Conservation (phyloP, 192 early-diverging fungal genomes). For the Podila epigama region DNA sequence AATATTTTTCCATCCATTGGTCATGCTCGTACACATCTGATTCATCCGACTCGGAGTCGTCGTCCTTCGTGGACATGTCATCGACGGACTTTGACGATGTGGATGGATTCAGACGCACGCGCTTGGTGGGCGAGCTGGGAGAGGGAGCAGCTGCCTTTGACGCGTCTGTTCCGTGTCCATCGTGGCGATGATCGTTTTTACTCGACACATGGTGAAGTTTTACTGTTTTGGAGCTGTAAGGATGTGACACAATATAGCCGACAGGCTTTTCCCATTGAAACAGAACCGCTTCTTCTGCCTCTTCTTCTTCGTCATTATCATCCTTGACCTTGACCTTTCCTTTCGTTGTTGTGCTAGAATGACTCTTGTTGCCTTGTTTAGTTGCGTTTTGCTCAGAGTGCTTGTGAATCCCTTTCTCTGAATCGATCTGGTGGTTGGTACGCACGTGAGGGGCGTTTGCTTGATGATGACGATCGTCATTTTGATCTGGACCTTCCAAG, state of each 20-base stretch:
- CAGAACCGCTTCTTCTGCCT: slow-evolving; percentile 17
- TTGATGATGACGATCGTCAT: background rate
- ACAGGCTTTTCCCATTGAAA: slow-evolving; percentile 46
- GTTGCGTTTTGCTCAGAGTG: background rate
- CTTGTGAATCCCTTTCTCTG: background rate
- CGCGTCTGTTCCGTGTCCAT: background rate
- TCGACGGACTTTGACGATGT: slow-evolving; percentile 7
- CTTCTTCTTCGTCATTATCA: background rate
- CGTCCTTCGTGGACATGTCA: background rate
- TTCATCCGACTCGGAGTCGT: background rate
- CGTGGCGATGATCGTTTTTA: background rate
- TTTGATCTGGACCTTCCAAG: slow-evolving; percentile 3
- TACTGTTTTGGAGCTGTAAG: slow-evolving; percentile 25
- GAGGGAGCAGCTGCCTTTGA: background rate
- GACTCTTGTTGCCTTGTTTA: background rate
- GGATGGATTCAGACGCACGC: background rate
- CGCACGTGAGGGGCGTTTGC: background rate
- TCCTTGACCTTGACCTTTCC: background rate
- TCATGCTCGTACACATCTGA: slow-evolving; percentile 25
- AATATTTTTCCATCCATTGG: slow-evolving; percentile 38
- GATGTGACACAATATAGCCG: slow-evolving; percentile 41
- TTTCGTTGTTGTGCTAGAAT: background rate
- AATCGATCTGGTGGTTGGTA: background rate
- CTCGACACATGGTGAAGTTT: slow-evolving; percentile 21
- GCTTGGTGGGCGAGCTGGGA: background rate